Base-by-base conservation (phyloP, 73 alveolate genomes). In the Paramecium biaurelia region DNA sequence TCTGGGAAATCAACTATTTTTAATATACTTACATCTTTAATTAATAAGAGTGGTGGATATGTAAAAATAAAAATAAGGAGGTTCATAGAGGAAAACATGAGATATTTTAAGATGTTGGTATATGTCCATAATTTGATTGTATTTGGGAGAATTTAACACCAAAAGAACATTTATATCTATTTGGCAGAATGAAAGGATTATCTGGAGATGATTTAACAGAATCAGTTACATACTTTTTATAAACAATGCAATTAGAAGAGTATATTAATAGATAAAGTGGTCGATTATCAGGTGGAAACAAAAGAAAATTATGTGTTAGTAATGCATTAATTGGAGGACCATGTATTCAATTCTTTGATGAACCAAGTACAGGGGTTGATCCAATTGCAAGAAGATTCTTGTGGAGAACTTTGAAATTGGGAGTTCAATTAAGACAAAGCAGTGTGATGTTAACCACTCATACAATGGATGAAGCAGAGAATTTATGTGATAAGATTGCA, bases 241-340 rank as follows among this genome's bases (percentile, higher is more conserved):
- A 76, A 67, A 94, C 85, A 58, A 92, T 97, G 96, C 94, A 95
- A 57, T 92, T 97, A 23, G 93, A 94, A 12, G 93, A 93, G 68
- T 96, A 95, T 90, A 76, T 85, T 0, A 82, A 96, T 42, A 93
- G 93, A 88, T 42, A 58, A 41, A 93, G 95, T 26, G 97, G 93
- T 32, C 90, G 92, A 59, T 95, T 98, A 67, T 93, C 98, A 28
- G 99, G 99, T 10, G 99, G 99, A 42, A 98, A 98, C 70, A 98
- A 98, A 93, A 94, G 99, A 85, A 98, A 97, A 93, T 96, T 98
- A 42, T 95, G 98, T 15, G 97, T 98, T 57, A 99, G 98, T 47
- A 93, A 96, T 32, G 93, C 97, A 12, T 86, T 98, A 82, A 98
- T 98, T 92, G 99, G 99, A 20, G 94, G 92, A 24, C 99, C 99